Conservation (phyloP, 345 rosid genomes). For the Laguncularia racemosa region DNA sequence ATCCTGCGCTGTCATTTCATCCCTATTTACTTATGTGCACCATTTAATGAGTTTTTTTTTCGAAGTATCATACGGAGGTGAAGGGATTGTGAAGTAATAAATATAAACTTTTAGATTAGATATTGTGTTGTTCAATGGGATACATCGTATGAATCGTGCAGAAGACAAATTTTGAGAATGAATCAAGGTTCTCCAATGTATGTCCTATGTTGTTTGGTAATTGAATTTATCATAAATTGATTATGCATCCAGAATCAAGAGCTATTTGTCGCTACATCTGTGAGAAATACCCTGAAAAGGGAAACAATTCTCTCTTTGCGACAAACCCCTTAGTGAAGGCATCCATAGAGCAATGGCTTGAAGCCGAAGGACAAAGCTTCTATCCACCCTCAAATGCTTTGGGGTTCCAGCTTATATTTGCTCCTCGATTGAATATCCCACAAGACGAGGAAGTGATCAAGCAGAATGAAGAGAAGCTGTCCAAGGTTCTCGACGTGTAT, state of each 20-base stretch:
- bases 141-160: too few relatives aligned
- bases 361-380: constrained; percentile 60
- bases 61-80: too few relatives aligned
- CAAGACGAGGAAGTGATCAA: constrained; percentile 37
- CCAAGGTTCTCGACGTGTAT: constrained; percentile 53
- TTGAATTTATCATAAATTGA: background rate
- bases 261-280: constrained; percentile 56
- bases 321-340: constrained; percentile 51
- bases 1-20: too few relatives aligned
- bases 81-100: too few relatives aligned
- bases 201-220: too few relatives aligned
- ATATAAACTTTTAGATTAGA: too few relatives aligned
- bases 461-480: constrained; percentile 42
- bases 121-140: too few relatives aligned
- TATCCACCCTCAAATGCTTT: constrained; percentile 45
- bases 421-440: constrained; percentile 45
- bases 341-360: constrained; percentile 76
- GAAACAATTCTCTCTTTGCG: constrained; percentile 43
- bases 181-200: too few relatives aligned
- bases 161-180: too few relatives aligned
- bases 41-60: too few relatives aligned
- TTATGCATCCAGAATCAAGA: constrained; percentile 36
- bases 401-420: constrained; percentile 55
- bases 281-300: constrained; percentile 41
- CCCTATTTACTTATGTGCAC: too few relatives aligned